Percentiles rank a stretch among this genome's conserved stretches.
Conservation (phyloP, 1,284 basidiomycete genomes). For the Cutaneotrichosporon dermatis region DNA sequence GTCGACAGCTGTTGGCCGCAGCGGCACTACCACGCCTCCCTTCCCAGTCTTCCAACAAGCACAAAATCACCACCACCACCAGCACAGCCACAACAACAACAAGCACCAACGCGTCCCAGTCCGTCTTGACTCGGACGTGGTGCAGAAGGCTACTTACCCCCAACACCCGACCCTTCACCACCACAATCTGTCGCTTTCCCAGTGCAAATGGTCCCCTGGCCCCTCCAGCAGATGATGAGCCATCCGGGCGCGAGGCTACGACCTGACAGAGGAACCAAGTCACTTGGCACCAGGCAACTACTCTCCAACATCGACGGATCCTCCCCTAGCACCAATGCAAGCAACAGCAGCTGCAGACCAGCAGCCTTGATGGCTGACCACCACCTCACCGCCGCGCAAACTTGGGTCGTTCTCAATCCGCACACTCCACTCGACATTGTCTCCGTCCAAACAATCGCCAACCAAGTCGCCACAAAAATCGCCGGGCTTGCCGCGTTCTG, state of each 20-base stretch:
- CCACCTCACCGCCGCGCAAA: neutral
- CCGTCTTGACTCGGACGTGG: slow-evolving; percentile 5
- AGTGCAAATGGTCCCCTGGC: slow-evolving; percentile 31
- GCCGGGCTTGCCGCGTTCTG: neutral
- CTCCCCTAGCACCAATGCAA: slow-evolving; percentile 9
- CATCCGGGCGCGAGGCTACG: neutral
- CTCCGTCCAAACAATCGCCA: neutral
- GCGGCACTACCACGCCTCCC: slow-evolving; percentile 1
- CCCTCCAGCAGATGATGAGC: slow-evolving; percentile 24
- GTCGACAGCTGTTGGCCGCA: neutral
- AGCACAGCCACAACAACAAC: slow-evolving; percentile 2
- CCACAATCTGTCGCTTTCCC: slow-evolving; percentile 16
- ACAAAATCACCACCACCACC: neutral
- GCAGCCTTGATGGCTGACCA: neutral
- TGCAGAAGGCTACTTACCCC: slow-evolving; percentile 27
- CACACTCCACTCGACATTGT: neutral
- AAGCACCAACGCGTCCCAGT: neutral
- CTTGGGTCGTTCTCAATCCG: neutral
- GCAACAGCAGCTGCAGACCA: neutral
- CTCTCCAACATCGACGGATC: slow-evolving; percentile 8
- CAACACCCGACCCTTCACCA: slow-evolving; percentile 35
- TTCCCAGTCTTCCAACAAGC: slow-evolving; percentile 3
- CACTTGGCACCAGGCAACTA: neutral
- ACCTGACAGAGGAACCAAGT: neutral
- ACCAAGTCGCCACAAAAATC: slow-evolving; percentile 13